Evolutionary conservation across 2,329 filamentous ascomycete genomes (phyloP), one percentile per base, ranked within the genome.

Genomic region (Cordyceps pruinosa): DNA sequence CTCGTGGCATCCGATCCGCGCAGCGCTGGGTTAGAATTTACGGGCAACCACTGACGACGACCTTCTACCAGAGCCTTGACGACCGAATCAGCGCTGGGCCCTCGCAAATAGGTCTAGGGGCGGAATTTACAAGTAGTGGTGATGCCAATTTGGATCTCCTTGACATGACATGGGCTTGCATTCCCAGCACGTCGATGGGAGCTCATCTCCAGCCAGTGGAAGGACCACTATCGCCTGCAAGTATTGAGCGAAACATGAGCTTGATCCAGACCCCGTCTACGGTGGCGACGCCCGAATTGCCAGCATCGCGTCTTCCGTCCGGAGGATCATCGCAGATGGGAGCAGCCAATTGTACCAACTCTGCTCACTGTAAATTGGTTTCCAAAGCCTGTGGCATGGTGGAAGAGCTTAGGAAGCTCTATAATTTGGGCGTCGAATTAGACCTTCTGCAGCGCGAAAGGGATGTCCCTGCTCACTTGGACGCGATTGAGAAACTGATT

Each of bases 351-450:
- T 4, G 35, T n/a, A n/a, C 25, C 15, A 23, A 10, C 21, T 37
- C 32, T 13, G 49, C 49, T 12, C 35, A 52, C 3, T 12, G 9
- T 9, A 52, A 52, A 17, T 21, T 52, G 9, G 25, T 52, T 4
- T 42, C 37, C 17, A 52, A 52, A n/a, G 49, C 49, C 4, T 42
- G 49, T n/a, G 49, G 49, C 2, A 52, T 52, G 49, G 35, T 52
- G 35, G n/a, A 52, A 3, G 49, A 52, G 49, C 49, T 42, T 3
- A 12, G 35, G 7, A 52, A 30, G n/a, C 25, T 52, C 2, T 52
- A 52, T 13, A 15, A 41, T 10, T 25, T 52, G 5, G 49, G 49
- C 25, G 49, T 52, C 10, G 49, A 52, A 37, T 12, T 52, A 37
- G 49, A 52, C 9, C 13, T 52, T 25, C 35, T 52, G 25, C 49